These are phyloP conservation scores for Lachancea kluyveri DNA, from an alignment of 805 yeast species.

Conservation along the genomic window DNA sequence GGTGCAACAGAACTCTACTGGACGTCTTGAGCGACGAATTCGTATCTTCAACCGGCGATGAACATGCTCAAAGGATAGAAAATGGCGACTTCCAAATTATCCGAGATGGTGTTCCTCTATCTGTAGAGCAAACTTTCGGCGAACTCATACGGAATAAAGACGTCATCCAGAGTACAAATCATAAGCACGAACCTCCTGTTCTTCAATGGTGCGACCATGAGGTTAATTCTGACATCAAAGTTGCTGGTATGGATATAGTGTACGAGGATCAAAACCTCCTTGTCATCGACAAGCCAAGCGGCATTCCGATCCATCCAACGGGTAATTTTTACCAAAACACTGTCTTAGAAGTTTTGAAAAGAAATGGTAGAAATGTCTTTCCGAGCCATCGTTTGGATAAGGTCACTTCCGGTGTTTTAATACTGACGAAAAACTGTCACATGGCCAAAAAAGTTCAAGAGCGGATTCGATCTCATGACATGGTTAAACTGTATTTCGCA, in stretches of 20 bases:
- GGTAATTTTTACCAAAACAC: constrained; percentile 74
- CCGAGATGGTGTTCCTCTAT: constrained; percentile 13
- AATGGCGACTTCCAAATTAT: constrained; percentile 17
- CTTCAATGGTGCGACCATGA: constrained; percentile 29
- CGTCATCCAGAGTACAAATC: constrained; percentile 34
- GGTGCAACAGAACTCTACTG: constrained; percentile 34
- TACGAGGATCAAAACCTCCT: constrained; percentile 68
- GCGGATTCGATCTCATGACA: constrained; percentile 50
- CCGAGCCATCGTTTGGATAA: constrained; percentile 87
- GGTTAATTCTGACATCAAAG: constrained; percentile 8
- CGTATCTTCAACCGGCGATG: constrained; percentile 17
- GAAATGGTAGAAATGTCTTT: constrained; percentile 50
- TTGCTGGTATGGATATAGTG: constrained; percentile 52
- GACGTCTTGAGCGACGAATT: constrained; percentile 38
- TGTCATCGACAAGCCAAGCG: constrained; percentile 87
- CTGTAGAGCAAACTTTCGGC: constrained; percentile 11
- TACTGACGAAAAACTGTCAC: constrained; percentile 31
- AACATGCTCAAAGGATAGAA: constrained; percentile 15
- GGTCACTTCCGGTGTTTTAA: constrained; percentile 86
- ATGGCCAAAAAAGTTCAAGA: constrained; percentile 65
- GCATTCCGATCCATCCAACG: constrained; percentile 93
- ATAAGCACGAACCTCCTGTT: constrained; percentile 89
- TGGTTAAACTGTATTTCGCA: constrained; percentile 75
- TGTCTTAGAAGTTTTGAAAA: constrained; percentile 66
- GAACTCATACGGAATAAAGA: constrained; percentile 23